phyloP scores from a whole-genome alignment of 2,329 filamentous ascomycete genomes.

The Dactylellina haptotyla region DNA sequence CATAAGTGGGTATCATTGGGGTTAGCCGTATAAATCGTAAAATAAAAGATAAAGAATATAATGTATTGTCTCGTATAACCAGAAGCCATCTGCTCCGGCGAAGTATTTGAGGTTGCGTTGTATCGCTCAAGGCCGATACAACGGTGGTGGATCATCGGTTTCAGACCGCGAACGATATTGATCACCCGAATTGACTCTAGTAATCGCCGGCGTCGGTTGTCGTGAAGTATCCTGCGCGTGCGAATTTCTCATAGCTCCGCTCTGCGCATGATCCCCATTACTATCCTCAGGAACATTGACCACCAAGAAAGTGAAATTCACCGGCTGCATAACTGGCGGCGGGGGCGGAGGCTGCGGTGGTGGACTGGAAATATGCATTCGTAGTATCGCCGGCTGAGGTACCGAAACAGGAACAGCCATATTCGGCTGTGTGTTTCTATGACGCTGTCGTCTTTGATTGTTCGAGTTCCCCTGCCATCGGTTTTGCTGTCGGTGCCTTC shows the following conservation, averaged over 20 bases:
- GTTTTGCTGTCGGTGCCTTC: not conserved
- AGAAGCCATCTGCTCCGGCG: not conserved
- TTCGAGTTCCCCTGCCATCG: not conserved
- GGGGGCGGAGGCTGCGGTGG: slow-evolving; percentile 17
- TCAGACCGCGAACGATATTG: not conserved
- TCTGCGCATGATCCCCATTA: not conserved
- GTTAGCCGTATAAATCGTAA: not conserved
- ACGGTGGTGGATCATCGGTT: slow-evolving; percentile 22
- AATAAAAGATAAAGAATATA: not conserved
- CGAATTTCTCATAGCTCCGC: slow-evolving; percentile 8
- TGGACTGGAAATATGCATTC: slow-evolving; percentile 26
- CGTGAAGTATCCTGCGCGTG: not conserved
- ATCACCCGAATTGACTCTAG: slow-evolving; percentile 8
- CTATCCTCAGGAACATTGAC: slow-evolving; percentile 28
- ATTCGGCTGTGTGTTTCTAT: slow-evolving; percentile 15
- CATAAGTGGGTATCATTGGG: not conserved
- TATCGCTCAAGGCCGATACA: slow-evolving; percentile 31
- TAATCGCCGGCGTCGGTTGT: slow-evolving; percentile 3
- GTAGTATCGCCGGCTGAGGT: slow-evolving; percentile 25
- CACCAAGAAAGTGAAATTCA: slow-evolving; percentile 24
- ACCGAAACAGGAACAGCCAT: slow-evolving; percentile 2
- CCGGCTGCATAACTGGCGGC: slow-evolving; percentile 13
- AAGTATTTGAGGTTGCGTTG: too few relatives aligned
- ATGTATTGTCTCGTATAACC: not conserved
- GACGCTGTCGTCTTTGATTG: not conserved